Evolutionary conservation across 179 eudicot genomes (phyloP), one percentile per base, ranked within the genome.

Genomic region (Kewa caespitosa): DNA sequence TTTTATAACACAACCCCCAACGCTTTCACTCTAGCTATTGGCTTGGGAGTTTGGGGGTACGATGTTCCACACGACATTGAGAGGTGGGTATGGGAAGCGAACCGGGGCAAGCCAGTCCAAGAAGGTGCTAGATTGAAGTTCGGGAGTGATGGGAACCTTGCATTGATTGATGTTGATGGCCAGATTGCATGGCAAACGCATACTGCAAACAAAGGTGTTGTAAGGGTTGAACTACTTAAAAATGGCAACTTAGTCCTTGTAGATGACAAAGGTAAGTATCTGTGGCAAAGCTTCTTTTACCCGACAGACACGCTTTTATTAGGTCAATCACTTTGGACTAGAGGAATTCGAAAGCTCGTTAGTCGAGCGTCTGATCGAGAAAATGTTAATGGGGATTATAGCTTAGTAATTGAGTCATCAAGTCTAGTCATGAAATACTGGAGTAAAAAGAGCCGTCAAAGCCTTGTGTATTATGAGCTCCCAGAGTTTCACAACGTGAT

Each of bases 241-340:
- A 70, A 67, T 31, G 89, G 89, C 25, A 85, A 87, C 50, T 38
- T 88, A 69, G 91, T 86, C 46, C 82, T 88, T 8, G 43, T 42
- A 42, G 85, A 86, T 18, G 46, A 61, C 2, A 78, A 72, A 25
- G 82, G 80, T 0, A 79, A 37, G 23, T 81, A 70, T 13, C n/a
- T 78, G 0, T 86, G 88, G 91, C 88, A 81, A 63, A 83, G 87
- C 36, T 85, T 83, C 63, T 85, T 85, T 37, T 61, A 78, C 8
- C 87, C 90, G 1, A 80, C 86, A 0, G 89, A 86, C 34, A 83
- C 89, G 2, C 80, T 84, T 8, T 55, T 86, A 11, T 73, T 78
- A 61, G 89, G 86, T 61, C 87, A 84, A 39, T 70, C 83, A 23
- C 80, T 84, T 1, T 22, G 69, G 28, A 38, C 55, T 8, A 67